A percentile compares a stretch with the other conserved stretches of the same genome.
Evolutionary conservation across 345 rosid species (phyloP).

Genomic region (Pelargonium nanum): DNA sequence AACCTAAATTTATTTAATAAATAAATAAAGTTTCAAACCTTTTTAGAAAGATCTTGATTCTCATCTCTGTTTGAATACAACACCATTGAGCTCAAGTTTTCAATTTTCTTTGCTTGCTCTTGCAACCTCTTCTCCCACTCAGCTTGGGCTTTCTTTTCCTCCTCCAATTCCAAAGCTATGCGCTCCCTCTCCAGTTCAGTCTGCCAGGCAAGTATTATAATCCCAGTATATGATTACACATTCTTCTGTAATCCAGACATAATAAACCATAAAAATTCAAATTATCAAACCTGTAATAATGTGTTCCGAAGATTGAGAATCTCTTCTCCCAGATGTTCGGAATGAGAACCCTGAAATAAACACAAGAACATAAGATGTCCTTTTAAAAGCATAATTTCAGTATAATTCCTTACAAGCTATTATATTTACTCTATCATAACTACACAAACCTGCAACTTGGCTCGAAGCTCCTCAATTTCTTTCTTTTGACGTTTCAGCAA

Average conservation of each 20-base stretch:
- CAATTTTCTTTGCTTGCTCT: slow-evolving; percentile 84
- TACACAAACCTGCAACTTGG: slow-evolving; percentile 58
- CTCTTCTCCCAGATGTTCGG: slow-evolving; percentile 80
- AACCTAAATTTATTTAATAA: background rate
- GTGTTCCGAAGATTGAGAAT: slow-evolving; percentile 84
- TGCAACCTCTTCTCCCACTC: slow-evolving; percentile 81
- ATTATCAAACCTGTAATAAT: slow-evolving; percentile 56
- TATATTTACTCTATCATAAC: background rate
- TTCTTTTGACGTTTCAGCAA: slow-evolving; percentile 90
- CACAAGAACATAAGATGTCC: slow-evolving; percentile 8
- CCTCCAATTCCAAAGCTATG: slow-evolving; percentile 82
- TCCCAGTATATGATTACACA: slow-evolving; percentile 8
- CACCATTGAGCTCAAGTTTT: slow-evolving; percentile 87
- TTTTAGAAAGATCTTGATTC: slow-evolving; percentile 46
- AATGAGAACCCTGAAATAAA: slow-evolving; percentile 59
- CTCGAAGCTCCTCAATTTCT: slow-evolving; percentile 95
- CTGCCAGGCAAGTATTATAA: slow-evolving; percentile 26
- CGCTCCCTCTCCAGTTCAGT: slow-evolving; percentile 93
- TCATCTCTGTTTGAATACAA: slow-evolving; percentile 70
- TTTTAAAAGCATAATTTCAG: slow-evolving; percentile 3
- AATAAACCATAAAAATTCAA: background rate
- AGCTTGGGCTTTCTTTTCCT: slow-evolving; percentile 90
- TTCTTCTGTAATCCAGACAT: background rate
- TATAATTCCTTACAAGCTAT: slow-evolving; percentile 1
- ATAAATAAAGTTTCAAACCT: slow-evolving; percentile 28